A percentile compares a stretch with the other conserved stretches of the same genome.
Conservation (phyloP, 2,329 filamentous ascomycete genomes). For the Metarhizium rileyi region DNA sequence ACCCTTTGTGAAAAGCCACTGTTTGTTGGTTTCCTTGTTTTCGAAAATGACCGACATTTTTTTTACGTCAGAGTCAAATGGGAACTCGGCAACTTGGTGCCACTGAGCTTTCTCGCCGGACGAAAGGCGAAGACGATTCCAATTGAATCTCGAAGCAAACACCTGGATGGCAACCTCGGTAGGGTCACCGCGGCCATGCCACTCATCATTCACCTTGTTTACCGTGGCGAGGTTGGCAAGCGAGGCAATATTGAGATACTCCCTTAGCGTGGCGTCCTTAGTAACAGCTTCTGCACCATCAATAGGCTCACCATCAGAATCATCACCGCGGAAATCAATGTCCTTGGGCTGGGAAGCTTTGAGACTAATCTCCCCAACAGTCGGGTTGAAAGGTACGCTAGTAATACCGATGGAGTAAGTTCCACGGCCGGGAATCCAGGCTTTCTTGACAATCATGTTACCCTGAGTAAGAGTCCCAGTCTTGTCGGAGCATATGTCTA, state of each 20-base stretch:
- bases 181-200: conserved; percentile 56
- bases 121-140: conserved; percentile 45
- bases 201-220: conserved; percentile 42
- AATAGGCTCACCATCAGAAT: conserved; percentile 17
- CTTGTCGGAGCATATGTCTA: conserved; percentile 47
- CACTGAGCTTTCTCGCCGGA: conserved; percentile 40
- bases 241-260: conserved; percentile 53
- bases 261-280: conserved; percentile 37
- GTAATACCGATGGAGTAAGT: conserved; percentile 38
- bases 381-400: conserved; percentile 48
- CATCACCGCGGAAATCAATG: conserved; percentile 18
- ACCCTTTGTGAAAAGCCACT: conserved; percentile 52
- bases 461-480: conserved; percentile 45
- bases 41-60: conserved; percentile 66
- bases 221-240: conserved; percentile 58
- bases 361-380: conserved; percentile 36
- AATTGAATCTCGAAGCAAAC: conserved; percentile 58
- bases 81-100: conserved; percentile 56
- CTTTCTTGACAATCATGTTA: conserved; percentile 44
- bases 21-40: conserved; percentile 26
- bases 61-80: conserved; percentile 66
- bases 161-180: conserved; percentile 65
- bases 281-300: conserved; percentile 25
- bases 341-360: conserved; percentile 25
- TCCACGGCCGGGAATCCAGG: conserved; percentile 39